These are phyloP conservation scores for Heterobasidion parviporum DNA, from an alignment of 1,284 basidiomycete genomes.

Conservation along the genomic window DNA sequence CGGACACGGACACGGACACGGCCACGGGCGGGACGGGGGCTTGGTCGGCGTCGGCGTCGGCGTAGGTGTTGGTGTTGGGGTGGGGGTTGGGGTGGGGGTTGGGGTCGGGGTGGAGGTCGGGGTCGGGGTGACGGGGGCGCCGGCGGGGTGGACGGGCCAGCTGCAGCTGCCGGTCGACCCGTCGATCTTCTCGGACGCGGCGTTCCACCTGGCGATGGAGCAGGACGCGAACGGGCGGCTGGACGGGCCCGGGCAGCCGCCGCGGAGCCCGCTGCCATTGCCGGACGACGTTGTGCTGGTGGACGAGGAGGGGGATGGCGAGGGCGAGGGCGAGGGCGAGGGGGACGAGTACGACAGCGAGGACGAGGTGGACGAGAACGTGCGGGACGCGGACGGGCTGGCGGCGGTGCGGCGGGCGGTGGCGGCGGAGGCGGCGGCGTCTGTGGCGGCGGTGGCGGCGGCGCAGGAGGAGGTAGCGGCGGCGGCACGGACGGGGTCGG, in stretches of 20 bases:
- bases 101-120: constrained; percentile 10
- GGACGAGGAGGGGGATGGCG: constrained; percentile 31
- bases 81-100: constrained; percentile 23
- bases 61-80: too few species aligned
- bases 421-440: constrained; percentile 15
- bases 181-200: constrained; percentile 47
- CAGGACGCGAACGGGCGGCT: constrained; percentile 31
- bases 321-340: constrained; percentile 32
- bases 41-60: not conserved
- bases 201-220: constrained; percentile 43
- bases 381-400: constrained; percentile 20
- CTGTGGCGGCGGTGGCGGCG: constrained; percentile 18
- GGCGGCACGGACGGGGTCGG: not conserved
- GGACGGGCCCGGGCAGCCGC: constrained; percentile 12
- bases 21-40: constrained; percentile 7
- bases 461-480: constrained; percentile 4
- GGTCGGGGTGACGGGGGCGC: constrained; percentile 1
- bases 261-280: constrained; percentile 23
- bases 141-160: constrained; percentile 9
- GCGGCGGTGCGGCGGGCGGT: constrained; percentile 23
- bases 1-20: too few species aligned
- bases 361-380: constrained; percentile 36
- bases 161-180: constrained; percentile 37
- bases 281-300: constrained; percentile 30
- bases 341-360: constrained; percentile 38